Evolutionary conservation across 768 basidiomycete species (phyloP).

Genomic region (Amanita brunnescens): DNA sequence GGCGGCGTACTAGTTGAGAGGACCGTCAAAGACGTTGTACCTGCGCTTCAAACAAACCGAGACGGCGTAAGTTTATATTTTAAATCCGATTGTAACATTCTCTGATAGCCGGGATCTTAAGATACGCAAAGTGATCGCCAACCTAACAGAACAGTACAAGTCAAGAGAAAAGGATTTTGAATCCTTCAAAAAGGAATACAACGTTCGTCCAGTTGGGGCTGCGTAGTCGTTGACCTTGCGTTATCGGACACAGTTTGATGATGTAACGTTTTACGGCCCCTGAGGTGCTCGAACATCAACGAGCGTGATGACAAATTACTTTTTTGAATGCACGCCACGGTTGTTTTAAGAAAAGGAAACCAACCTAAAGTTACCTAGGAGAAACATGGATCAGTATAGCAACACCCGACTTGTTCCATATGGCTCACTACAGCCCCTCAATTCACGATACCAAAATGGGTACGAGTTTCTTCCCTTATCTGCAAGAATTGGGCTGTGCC

Average conservation of each 20-base stretch:
- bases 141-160: conserved; percentile 81
- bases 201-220: conserved; percentile 50
- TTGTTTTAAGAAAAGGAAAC: no score
- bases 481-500: no score
- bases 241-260: not conserved
- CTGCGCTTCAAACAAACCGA: conserved; percentile 80
- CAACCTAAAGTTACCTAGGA: no score
- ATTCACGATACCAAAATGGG: not conserved
- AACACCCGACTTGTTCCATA: not conserved
- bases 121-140: conserved; percentile 78
- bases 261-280: not conserved
- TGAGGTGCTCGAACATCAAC: not conserved
- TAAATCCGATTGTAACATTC: not conserved
- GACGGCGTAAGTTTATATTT: conserved; percentile 56
- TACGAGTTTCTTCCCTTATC: not conserved
- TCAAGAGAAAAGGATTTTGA: conserved; percentile 80
- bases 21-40: conserved; percentile 91
- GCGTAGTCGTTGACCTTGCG: not conserved
- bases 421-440: not conserved
- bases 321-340: no score
- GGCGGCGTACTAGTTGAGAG: conserved; percentile 94
- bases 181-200: conserved; percentile 67
- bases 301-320: no score
- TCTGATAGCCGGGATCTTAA: conserved; percentile 23
- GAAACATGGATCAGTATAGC: not conserved